Evolutionary conservation across 1,284 basidiomycete species (phyloP), one percentile per base, ranked within the genome.

Genomic region (Phenoliferia sp.): DNA sequence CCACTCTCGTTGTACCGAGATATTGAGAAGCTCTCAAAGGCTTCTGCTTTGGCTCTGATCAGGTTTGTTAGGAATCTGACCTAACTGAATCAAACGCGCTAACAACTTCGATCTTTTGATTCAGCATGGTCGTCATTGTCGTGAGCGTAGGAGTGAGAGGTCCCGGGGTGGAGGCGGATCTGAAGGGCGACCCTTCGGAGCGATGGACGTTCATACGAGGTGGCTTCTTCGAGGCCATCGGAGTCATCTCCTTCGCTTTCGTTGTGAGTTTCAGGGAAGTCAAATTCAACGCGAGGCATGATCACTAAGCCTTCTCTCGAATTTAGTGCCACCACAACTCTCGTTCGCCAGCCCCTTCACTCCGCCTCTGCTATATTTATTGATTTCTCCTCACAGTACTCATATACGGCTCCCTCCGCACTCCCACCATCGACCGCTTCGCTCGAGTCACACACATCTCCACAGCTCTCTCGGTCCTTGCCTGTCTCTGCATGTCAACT

Each of bases 91-190:
- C 17, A 19, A 48, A n/a, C n/a, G 36, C 48, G 48, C 48, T 52
- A 17, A 52, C 17, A 2, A 22, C 6, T 7, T 22, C 17, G 36
- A 17, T 57, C 92, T 29, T n/a, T n/a, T n/a, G n/a, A n/a, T n/a
- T 94, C 50, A 92, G 93, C 72, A 99, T 99, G 95, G 80, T 91
- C 66, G 88, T 97, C 78, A 99, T 99, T 76, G 92, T 99, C 61
- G 77, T 83, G 44, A 88, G 92, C 6, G 94, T 99, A 50, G 83
- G 95, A 36, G 81, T 96, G 58, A 88, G 94, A 75, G 91, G 91
- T 1, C 90, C 90, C 0, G 86, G 89, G 44, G 90, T 91, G n/a
- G 84, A 89, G 16, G 80, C 85, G 1, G 87, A 87, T 56, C 82
- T 95, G 56, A 90, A 88, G 77, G 95, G 95, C 34, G 86, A 69